A percentile compares a stretch with the other conserved stretches of the same genome.
These are phyloP conservation scores for Talaromyces sp. DNA, from an alignment of 2,329 filamentous ascomycete genomes.

Conservation along the genomic window DNA sequence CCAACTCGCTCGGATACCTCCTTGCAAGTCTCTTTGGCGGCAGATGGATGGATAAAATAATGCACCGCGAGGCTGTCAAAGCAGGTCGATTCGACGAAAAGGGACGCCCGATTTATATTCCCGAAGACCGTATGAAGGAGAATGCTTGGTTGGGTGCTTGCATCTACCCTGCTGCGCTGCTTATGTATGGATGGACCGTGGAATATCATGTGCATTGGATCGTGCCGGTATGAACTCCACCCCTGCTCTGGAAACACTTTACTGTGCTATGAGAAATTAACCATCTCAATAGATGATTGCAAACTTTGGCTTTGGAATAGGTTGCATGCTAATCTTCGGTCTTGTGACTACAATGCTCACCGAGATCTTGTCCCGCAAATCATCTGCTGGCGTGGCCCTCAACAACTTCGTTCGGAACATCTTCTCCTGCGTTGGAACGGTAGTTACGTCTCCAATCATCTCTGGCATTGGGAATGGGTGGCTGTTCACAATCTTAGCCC, in stretches of 20 bases:
- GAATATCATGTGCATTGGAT: conserved; percentile 63
- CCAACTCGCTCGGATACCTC: conserved; percentile 70
- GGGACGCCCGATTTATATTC: conserved; percentile 65
- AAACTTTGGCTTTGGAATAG: conserved; percentile 71
- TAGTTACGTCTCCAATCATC: conserved; percentile 70
- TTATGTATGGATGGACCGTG: conserved; percentile 75
- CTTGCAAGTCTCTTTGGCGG: conserved; percentile 67
- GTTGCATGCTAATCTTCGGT: conserved; percentile 75
- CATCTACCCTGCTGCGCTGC: conserved; percentile 65
- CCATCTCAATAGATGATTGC: conserved; percentile 50
- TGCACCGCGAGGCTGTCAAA: conserved; percentile 70
- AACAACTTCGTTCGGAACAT: conserved; percentile 82
- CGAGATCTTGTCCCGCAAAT: conserved; percentile 72
- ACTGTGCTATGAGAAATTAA: conserved; percentile 3
- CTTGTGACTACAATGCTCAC: conserved; percentile 78
- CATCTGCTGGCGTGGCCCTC: conserved; percentile 70
- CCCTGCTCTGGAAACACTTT: background rate
- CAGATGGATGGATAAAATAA: conserved; percentile 75
- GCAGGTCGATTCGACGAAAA: conserved; percentile 65
- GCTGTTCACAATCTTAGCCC: conserved; percentile 64
- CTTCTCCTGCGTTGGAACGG: conserved; percentile 66
- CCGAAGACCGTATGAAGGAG: conserved; percentile 78
- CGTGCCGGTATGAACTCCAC: conserved; percentile 45
- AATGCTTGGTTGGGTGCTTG: conserved; percentile 74
- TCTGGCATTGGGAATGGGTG: conserved; percentile 69